These are phyloP conservation scores for Wallacemonas collosoma DNA, from an alignment of 208 protist species.

Conservation along the genomic window DNA sequence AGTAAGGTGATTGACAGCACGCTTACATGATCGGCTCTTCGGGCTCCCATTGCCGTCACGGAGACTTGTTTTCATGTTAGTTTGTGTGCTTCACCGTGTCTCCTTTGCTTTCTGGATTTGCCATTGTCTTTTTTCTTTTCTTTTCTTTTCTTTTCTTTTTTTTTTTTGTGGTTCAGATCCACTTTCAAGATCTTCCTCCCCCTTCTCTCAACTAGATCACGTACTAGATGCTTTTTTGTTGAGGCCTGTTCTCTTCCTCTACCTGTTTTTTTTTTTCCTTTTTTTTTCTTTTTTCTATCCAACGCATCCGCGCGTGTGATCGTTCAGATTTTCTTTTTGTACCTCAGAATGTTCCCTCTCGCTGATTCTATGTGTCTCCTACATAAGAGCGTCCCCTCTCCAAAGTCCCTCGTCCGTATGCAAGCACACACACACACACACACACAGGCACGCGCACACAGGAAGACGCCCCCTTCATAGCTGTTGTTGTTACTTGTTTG, in stretches of 20 bases:
- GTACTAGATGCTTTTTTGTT: neutral
- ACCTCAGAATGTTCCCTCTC: neutral
- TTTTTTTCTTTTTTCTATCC: conserved; percentile 10
- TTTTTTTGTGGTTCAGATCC: too few relatives aligned
- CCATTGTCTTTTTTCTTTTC: neutral
- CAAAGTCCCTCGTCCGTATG: too few relatives aligned
- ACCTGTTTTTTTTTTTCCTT: neutral
- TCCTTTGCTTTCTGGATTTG: neutral
- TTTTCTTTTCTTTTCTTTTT: neutral
- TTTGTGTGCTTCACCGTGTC: conserved; percentile 6
- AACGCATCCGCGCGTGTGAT: neutral
- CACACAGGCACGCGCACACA: too few relatives aligned
- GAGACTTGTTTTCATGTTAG: neutral
- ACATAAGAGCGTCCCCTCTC: too few relatives aligned
- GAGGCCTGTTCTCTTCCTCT: neutral
- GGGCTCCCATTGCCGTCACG: too few relatives aligned
- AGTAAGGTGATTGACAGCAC: too few relatives aligned
- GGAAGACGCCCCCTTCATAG: too few relatives aligned
- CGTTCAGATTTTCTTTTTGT: conserved; percentile 3
- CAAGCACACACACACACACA: too few relatives aligned
- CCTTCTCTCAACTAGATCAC: conserved; percentile 1
- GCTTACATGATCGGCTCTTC: too few relatives aligned
- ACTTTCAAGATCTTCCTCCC: too few relatives aligned
- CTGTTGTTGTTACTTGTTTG: too few relatives aligned
- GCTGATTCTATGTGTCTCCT: too few relatives aligned